Evolutionary conservation across 352 stramenopile genomes (phyloP).

Genomic region (Lagenidium sp.): DNA sequence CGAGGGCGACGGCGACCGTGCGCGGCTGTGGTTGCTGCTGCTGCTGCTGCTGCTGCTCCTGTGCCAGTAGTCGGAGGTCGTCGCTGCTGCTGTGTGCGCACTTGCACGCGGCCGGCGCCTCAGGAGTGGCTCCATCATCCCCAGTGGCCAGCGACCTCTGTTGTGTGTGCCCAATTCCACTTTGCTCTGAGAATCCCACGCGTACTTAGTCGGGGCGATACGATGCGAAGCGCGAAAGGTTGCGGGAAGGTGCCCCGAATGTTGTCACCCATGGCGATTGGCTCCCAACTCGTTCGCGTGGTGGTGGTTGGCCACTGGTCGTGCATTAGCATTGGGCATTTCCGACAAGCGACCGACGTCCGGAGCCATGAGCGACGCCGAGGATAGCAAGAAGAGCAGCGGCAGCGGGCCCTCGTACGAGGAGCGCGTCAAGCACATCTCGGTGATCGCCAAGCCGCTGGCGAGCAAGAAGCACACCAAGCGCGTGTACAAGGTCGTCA

Average conservation of each 20-base stretch:
- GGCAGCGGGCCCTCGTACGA: constrained; percentile 52
- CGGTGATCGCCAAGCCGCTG: constrained; percentile 94
- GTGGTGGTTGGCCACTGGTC: constrained; percentile 1
- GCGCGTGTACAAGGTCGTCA: constrained; percentile 91
- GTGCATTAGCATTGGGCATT: not conserved
- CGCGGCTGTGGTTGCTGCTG: not conserved
- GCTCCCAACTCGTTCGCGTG: constrained; percentile 6
- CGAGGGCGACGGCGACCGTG: too few species aligned
- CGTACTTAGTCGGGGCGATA: constrained; percentile 9
- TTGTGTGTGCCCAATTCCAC: not conserved
- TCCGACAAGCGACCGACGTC: not conserved
- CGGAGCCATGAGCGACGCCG: constrained; percentile 55
- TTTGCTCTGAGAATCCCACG: not conserved
- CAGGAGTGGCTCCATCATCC: not conserved
- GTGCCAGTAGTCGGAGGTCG: constrained; percentile 6
- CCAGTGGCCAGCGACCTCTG: not conserved
- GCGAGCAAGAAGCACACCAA: constrained; percentile 97
- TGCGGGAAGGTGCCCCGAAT: not conserved
- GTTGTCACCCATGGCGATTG: constrained; percentile 5
- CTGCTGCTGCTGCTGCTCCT: not conserved
- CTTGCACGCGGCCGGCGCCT: not conserved
- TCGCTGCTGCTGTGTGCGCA: not conserved
- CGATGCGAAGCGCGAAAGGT: too few species aligned
- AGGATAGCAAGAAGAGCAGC: constrained; percentile 49
- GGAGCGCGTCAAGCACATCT: constrained; percentile 82